Evolutionary conservation across 2,329 filamentous ascomycete species (phyloP).

Genomic region (Fusarium piperis): DNA sequence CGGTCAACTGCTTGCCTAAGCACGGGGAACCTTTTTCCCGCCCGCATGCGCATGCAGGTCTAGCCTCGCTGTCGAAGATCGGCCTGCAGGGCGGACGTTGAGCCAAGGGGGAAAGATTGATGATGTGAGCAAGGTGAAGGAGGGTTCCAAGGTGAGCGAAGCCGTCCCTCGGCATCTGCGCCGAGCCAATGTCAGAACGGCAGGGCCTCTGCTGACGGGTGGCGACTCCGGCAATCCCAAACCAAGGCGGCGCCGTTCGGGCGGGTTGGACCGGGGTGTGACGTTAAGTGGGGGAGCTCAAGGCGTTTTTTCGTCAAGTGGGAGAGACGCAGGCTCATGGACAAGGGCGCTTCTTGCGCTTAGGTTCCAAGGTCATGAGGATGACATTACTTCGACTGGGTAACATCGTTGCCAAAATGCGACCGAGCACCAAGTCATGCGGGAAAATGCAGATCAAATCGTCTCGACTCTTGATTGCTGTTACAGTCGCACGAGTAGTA

Average conservation of each 20-base stretch:
- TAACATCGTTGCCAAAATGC: not conserved
- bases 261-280: slow-evolving; percentile 21
- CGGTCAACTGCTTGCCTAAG: slow-evolving; percentile 2
- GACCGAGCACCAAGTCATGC: not conserved
- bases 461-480: not conserved
- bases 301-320: slow-evolving; percentile 17
- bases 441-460: not conserved
- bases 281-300: slow-evolving; percentile 25
- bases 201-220: slow-evolving; percentile 12
- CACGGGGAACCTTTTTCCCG: slow-evolving; percentile 1
- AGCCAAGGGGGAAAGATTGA: slow-evolving; percentile 7
- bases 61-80: not conserved
- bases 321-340: not conserved
- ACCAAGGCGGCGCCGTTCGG: slow-evolving; percentile 11
- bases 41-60: not conserved
- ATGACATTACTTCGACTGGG: not conserved
- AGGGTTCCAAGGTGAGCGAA: not conserved
- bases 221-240: slow-evolving; percentile 16
- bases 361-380: not conserved
- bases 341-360: not conserved
- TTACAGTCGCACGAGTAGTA: not conserved
- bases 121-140: slow-evolving; percentile 5
- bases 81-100: slow-evolving; percentile 8
- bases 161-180: not conserved
- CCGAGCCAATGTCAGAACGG: slow-evolving; percentile 18